Percentiles rank a stretch among this genome's conserved stretches.
phyloP scores from a whole-genome alignment of 2,329 filamentous ascomycete species.

The Dothideomycetes sp. region DNA sequence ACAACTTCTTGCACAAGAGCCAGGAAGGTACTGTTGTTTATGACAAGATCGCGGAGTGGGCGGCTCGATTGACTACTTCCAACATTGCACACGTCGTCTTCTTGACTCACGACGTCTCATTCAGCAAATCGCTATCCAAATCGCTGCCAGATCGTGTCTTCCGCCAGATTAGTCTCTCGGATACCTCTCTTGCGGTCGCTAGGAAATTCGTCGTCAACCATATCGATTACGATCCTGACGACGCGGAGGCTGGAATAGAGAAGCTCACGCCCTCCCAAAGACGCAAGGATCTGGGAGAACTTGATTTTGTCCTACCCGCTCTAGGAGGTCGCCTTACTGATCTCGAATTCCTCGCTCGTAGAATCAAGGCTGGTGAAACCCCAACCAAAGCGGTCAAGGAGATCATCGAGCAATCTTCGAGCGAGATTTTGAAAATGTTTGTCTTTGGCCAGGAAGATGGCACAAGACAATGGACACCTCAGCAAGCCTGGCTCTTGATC shows the following conservation, averaged over 20 bases:
- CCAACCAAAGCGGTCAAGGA: conserved; percentile 74
- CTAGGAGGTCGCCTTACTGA: conserved; percentile 92
- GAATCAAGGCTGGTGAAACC: conserved; percentile 77
- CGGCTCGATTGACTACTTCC: conserved; percentile 70
- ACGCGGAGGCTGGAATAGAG: conserved; percentile 30
- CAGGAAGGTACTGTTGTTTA: conserved; percentile 40
- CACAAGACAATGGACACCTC: conserved; percentile 61
- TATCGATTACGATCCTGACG: conserved; percentile 46
- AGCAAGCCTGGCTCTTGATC: conserved; percentile 87
- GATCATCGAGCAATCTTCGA: conserved; percentile 80
- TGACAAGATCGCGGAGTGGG: conserved; percentile 65
- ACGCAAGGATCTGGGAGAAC: conserved; percentile 53
- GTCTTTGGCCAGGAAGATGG: conserved; percentile 54
- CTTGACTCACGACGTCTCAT: conserved; percentile 80
- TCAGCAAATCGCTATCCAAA: conserved; percentile 77
- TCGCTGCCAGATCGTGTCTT: conserved; percentile 87
- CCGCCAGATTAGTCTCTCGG: conserved; percentile 73
- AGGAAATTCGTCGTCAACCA: conserved; percentile 85
- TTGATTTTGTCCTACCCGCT: conserved; percentile 71
- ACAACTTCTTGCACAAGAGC: conserved; percentile 80
- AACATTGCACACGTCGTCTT: conserved; percentile 94
- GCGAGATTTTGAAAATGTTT: conserved; percentile 90
- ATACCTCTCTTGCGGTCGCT: conserved; percentile 73
- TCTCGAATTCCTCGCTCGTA: conserved; percentile 83
- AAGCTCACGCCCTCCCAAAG: conserved; percentile 39